Evolutionary conservation across 192 early-diverging fungal species (phyloP), one percentile per base, ranked within the genome.

Genomic region (Backusella morwellensis): DNA sequence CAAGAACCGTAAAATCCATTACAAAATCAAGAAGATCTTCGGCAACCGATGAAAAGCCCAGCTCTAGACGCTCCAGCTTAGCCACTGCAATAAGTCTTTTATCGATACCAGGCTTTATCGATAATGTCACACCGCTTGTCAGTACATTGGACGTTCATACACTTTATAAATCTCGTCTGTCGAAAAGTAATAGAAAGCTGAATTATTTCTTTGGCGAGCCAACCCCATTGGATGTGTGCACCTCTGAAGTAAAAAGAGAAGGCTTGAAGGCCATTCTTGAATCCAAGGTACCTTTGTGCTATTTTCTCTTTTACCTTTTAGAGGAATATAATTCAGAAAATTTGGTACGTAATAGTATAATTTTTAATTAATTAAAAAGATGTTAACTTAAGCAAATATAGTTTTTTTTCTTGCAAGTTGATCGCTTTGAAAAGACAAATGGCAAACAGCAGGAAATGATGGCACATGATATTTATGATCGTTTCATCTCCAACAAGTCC

Each of bases 331-430:
- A 75, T 11, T 82, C 79, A 12, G 86, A 88, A 52, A 88, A 88
- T 38, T 77, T 88, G 84, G 85, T 86, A 84, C 32, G 86, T 26
- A 26, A 1, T 59, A 59, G 1, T 44, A 7, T 26, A 35, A 14
- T 3, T 40, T 9, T 36, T n/a, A 34, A 68, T 19, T 71, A n/a
- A 17, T 54, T 54, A 19, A 7, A n/a, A 21, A 54, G 32, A 5
- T n/a, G 6, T 15, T 19, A 52, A 19, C 19, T 15, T 52, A n/a
- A 52, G 5, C 19, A 52, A 52, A n/a, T 52, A 52, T 19, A 86
- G 85, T 88, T 88, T 29, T 88, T 88, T 38, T 87, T 86, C 40
- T 68, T 88, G 1, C 82, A 88, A 35, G 86, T 88, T 1, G 84
- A 86, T 47, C 79, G 80, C 23, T 88, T 85, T 66, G 84, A 86